A percentile compares a stretch with the other conserved stretches of the same genome.
These are phyloP conservation scores for Raphanus hybrid DNA, from an alignment of 441 rosid species.

Conservation along the genomic window DNA sequence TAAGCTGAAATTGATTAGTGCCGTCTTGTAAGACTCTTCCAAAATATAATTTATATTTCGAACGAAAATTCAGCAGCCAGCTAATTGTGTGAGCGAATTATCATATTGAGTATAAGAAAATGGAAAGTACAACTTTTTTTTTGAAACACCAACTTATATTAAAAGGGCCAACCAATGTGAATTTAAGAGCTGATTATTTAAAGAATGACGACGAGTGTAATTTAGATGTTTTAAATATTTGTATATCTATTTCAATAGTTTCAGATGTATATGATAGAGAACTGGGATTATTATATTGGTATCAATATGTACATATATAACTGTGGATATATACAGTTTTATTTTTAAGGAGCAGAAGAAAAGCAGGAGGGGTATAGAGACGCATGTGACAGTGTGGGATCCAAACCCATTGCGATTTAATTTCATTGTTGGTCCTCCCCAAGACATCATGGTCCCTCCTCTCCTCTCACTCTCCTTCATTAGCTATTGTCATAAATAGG, in stretches of 20 bases:
- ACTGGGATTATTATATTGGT: neutral
- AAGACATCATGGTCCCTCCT: slow-evolving; percentile 47
- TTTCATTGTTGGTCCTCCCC: slow-evolving; percentile 45
- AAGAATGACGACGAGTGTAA: neutral
- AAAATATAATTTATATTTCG: slow-evolving; percentile 16
- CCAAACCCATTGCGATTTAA: slow-evolving; percentile 46
- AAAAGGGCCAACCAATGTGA: too few species aligned
- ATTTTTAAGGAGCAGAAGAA: slow-evolving; percentile 42
- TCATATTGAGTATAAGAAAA: neutral
- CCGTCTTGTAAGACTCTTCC: slow-evolving; percentile 41
- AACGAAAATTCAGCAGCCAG: slow-evolving; percentile 8
- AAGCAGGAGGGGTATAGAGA: slow-evolving; percentile 35
- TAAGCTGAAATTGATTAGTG: slow-evolving; percentile 20
- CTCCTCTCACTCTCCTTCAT: slow-evolving; percentile 35
- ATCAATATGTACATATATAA: neutral
- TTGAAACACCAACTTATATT: too few species aligned
- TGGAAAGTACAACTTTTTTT: neutral
- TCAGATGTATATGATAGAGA: slow-evolving; percentile 25
- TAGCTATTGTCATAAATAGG: slow-evolving; percentile 22
- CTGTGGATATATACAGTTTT: slow-evolving; percentile 10
- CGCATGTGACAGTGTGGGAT: slow-evolving; percentile 49
- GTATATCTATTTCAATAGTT: neutral
- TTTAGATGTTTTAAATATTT: slow-evolving; percentile 18
- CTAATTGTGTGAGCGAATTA: slow-evolving; percentile 5
- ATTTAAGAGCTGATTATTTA: neutral